phyloP scores from a whole-genome alignment of 192 early-diverging fungal genomes.

The Diversispora epigaea region DNA sequence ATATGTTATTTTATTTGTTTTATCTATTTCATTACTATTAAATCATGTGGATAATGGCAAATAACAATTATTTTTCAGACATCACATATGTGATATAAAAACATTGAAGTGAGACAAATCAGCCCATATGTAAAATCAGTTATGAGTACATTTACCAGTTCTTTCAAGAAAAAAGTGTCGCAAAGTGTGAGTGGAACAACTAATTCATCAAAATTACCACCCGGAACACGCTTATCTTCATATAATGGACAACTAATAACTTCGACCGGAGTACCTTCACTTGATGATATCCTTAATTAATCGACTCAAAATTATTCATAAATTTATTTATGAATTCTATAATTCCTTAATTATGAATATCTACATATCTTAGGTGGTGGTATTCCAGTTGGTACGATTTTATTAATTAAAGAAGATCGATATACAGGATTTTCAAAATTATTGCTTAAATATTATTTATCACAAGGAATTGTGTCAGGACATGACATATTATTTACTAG shows the following conservation, averaged over 20 bases:
- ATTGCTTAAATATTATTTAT: conserved; percentile 78
- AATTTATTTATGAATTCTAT: not conserved
- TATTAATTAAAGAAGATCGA: conserved; percentile 78
- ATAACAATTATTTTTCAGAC: too few relatives aligned
- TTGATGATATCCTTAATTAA: conserved; percentile 71
- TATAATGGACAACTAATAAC: conserved; percentile 76
- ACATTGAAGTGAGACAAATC: too few relatives aligned
- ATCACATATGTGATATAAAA: too few relatives aligned
- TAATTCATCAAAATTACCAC: conserved; percentile 45
- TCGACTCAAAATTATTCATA: not conserved
- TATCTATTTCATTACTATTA: too few relatives aligned
- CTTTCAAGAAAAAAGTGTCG: too few relatives aligned
- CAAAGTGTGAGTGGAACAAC: too few relatives aligned
- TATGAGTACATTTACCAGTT: too few relatives aligned
- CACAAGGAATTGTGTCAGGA: conserved; percentile 77
- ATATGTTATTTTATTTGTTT: too few relatives aligned
- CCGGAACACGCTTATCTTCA: conserved; percentile 71
- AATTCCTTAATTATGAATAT: not conserved
- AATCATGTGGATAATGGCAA: too few relatives aligned
- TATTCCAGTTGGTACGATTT: conserved; percentile 74
- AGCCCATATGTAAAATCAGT: too few relatives aligned
- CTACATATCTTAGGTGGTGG: conserved; percentile 73
- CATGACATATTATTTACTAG: conserved; percentile 71
- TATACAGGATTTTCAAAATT: conserved; percentile 79
- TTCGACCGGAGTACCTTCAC: conserved; percentile 79